phyloP scores from a whole-genome alignment of 2,329 filamentous ascomycete species.

The Venturia aucupariae region DNA sequence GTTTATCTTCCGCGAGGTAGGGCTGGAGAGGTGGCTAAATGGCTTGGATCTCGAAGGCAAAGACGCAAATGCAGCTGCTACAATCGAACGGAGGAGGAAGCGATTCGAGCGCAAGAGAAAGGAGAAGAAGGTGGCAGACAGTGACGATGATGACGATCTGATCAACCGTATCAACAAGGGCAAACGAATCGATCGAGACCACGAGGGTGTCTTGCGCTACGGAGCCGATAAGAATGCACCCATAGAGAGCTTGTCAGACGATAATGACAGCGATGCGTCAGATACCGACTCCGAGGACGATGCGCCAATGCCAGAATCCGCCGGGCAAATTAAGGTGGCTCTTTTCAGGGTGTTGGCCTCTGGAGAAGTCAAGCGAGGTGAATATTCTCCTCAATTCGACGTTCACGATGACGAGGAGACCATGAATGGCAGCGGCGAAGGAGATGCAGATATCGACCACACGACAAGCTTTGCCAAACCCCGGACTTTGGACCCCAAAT shows the following conservation, averaged over 20 bases:
- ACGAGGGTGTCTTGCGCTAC: constrained; percentile 63
- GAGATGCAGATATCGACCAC: constrained; percentile 83
- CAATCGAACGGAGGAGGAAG: constrained; percentile 54
- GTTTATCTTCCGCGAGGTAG: constrained; percentile 94
- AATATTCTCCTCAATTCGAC: constrained; percentile 96
- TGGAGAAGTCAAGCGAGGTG: constrained; percentile 93
- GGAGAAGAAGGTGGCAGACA: constrained; percentile 40
- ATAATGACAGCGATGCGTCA: constrained; percentile 54
- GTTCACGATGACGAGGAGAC: constrained; percentile 88
- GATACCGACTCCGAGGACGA: constrained; percentile 70
- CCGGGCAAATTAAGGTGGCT: constrained; percentile 96
- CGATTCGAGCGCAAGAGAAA: constrained; percentile 70
- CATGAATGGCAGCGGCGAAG: constrained; percentile 40
- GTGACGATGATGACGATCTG: constrained; percentile 37
- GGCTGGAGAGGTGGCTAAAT: constrained; percentile 91
- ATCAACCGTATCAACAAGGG: constrained; percentile 20
- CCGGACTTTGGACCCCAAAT: constrained; percentile 90
- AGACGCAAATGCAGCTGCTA: constrained; percentile 64
- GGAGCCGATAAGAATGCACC: constrained; percentile 66
- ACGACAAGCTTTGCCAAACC: constrained; percentile 97
- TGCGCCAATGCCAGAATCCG: constrained; percentile 78
- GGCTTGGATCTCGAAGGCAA: constrained; percentile 90
- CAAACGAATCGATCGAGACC: constrained; percentile 23
- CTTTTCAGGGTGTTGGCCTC: constrained; percentile 92
- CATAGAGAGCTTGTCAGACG: constrained; percentile 63